Conservation (phyloP, 2,329 filamentous ascomycete species). For the Penicillium sp. region DNA sequence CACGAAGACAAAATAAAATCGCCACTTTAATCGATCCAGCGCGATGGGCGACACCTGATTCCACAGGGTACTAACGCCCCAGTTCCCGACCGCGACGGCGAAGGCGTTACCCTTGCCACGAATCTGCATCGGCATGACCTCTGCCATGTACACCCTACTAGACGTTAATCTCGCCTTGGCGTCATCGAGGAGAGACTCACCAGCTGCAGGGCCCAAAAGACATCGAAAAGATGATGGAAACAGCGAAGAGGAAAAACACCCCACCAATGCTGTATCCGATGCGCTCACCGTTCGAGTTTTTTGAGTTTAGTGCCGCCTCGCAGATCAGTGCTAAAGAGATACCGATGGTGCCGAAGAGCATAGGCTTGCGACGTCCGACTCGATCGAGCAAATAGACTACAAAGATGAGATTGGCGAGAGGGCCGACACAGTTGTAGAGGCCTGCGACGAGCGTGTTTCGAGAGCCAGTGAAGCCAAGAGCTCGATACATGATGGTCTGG, state of each 20-base stretch:
- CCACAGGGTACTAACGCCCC: slow-evolving; percentile 60
- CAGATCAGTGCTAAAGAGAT: slow-evolving; percentile 59
- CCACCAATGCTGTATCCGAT: slow-evolving; percentile 57
- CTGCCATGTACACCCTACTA: slow-evolving; percentile 64
- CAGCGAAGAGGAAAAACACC: slow-evolving; percentile 65
- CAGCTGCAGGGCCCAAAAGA: slow-evolving; percentile 54
- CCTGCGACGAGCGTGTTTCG: slow-evolving; percentile 56
- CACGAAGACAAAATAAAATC: slow-evolving; percentile 59
- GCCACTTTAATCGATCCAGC: slow-evolving; percentile 49
- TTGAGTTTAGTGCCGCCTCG: slow-evolving; percentile 58
- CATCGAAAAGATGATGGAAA: slow-evolving; percentile 58
- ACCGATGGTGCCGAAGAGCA: slow-evolving; percentile 53
- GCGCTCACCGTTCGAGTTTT: slow-evolving; percentile 43
- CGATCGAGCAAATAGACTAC: slow-evolving; percentile 57
- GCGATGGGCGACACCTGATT: slow-evolving; percentile 58
- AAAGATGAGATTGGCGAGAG: slow-evolving; percentile 43
- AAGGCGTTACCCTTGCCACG: slow-evolving; percentile 59
- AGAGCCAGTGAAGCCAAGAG: slow-evolving; percentile 56
- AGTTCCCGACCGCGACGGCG: slow-evolving; percentile 58
- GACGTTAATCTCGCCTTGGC: not conserved
- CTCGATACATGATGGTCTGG: slow-evolving; percentile 41
- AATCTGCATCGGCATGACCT: slow-evolving; percentile 66
- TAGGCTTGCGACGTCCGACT: slow-evolving; percentile 52
- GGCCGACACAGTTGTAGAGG: slow-evolving; percentile 61
- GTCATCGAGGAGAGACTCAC: slow-evolving; percentile 9